These are phyloP conservation scores for Cladorrhinum sp. DNA, from an alignment of 2,329 filamentous ascomycete species.

Conservation along the genomic window DNA sequence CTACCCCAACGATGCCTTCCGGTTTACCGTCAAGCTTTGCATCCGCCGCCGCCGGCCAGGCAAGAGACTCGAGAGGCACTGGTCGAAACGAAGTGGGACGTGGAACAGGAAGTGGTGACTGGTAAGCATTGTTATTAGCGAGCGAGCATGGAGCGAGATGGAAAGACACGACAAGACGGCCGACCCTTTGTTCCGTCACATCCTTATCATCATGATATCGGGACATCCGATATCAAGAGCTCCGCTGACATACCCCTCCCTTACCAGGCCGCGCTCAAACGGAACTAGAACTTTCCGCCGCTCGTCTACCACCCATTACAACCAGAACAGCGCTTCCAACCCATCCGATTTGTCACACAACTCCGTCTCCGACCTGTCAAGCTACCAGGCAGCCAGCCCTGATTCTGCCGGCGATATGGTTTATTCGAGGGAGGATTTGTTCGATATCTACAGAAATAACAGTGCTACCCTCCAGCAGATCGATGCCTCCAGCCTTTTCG, in stretches of 20 bases:
- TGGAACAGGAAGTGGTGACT: conserved; percentile 62
- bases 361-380: conserved; percentile 18
- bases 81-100: conserved; percentile 55
- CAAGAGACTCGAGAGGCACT: conserved; percentile 54
- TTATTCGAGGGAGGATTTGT: conserved; percentile 76
- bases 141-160: no score
- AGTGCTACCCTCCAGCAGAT: conserved; percentile 40
- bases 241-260: conserved; percentile 11
- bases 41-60: conserved; percentile 76
- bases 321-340: conserved; percentile 26
- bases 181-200: not conserved
- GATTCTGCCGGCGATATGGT: conserved; percentile 52
- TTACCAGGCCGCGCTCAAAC: conserved; percentile 56
- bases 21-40: conserved; percentile 81
- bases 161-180: not conserved
- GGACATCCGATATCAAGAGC: not conserved
- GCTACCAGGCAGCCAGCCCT: conserved; percentile 19
- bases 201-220: conserved; percentile 8
- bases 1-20: conserved; percentile 54
- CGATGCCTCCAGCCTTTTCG: conserved; percentile 65
- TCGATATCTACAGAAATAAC: conserved; percentile 63
- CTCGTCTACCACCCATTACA: conserved; percentile 56
- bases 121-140: no score
- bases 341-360: conserved; percentile 23
- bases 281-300: conserved; percentile 64